Evolutionary conservation across 371 early-diverging fungal genomes (phyloP).

Genomic region (Umbelopsis sp.): DNA sequence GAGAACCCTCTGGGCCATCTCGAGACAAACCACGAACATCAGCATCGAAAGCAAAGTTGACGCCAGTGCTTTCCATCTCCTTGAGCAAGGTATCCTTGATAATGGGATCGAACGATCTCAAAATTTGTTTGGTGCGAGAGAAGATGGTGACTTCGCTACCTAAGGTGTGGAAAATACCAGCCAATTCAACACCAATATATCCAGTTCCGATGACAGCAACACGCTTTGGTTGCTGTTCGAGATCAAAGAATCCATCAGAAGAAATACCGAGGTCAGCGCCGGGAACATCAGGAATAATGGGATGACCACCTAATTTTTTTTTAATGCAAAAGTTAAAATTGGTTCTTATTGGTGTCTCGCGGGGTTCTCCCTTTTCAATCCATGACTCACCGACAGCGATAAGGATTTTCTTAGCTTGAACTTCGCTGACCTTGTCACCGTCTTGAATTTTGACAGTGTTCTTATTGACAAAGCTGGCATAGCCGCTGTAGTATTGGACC

Average conservation of each 20-base stretch:
- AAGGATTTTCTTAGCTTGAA: conserved; percentile 83
- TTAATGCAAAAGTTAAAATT: no score
- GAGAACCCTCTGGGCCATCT: conserved; percentile 32
- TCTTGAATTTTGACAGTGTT: conserved; percentile 73
- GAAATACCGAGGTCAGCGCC: conserved; percentile 90
- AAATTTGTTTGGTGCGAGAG: conserved; percentile 83
- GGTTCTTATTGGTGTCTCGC: no score
- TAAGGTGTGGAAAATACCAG: conserved; percentile 90
- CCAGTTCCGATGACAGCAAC: conserved; percentile 90
- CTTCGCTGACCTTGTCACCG: conserved; percentile 38
- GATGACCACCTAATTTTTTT: conserved; percentile 55
- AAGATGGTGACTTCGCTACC: conserved; percentile 90
- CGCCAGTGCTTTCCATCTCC: conserved; percentile 74
- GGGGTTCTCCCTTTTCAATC: not conserved
- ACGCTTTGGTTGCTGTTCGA: conserved; percentile 89
- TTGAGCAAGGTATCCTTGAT: conserved; percentile 83
- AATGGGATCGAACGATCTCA: conserved; percentile 90
- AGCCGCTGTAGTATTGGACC: conserved; percentile 84
- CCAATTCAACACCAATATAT: conserved; percentile 96
- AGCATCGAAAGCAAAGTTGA: conserved; percentile 75
- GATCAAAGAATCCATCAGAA: conserved; percentile 96
- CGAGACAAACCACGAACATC: conserved; percentile 55
- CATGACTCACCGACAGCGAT: conserved; percentile 77
- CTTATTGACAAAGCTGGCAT: conserved; percentile 80
- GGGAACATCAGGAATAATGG: conserved; percentile 73